Conservation (phyloP, 345 rosid species). For the Adansonia digitata region DNA sequence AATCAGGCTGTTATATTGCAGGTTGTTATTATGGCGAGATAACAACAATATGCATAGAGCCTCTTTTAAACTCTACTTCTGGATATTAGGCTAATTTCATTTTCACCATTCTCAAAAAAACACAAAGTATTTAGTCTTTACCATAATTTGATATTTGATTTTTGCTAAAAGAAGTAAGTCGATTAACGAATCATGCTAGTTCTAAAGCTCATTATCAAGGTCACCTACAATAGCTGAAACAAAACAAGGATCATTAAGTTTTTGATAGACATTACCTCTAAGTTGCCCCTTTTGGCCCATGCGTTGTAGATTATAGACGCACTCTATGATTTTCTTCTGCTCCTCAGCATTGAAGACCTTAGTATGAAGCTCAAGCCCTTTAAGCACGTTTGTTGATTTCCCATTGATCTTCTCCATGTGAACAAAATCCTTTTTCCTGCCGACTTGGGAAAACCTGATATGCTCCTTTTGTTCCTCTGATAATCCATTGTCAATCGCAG, state of each 20-base stretch:
- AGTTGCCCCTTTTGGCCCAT: slow-evolving; percentile 52
- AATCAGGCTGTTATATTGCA: not conserved
- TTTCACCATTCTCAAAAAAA: too few relatives aligned
- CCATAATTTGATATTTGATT: not conserved
- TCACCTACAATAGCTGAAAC: not conserved
- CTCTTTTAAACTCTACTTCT: not conserved
- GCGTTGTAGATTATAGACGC: slow-evolving; percentile 40
- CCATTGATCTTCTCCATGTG: slow-evolving; percentile 49
- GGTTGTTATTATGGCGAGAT: not conserved
- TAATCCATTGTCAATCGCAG: slow-evolving; percentile 7
- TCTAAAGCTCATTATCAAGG: not conserved
- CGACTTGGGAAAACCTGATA: slow-evolving; percentile 30
- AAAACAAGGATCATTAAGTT: not conserved
- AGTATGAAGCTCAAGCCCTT: slow-evolving; percentile 58
- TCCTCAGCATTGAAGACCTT: slow-evolving; percentile 47
- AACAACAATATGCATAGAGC: not conserved
- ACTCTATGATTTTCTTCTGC: slow-evolving; percentile 54
- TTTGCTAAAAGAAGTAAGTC: not conserved
- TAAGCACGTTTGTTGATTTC: slow-evolving; percentile 36
- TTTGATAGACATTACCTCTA: slow-evolving; percentile 27
- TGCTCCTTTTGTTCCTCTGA: slow-evolving; percentile 32
- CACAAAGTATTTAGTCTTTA: too few relatives aligned
- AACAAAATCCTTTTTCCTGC: slow-evolving; percentile 45
- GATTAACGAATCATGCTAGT: not conserved
- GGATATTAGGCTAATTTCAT: not conserved